A percentile compares a stretch with the other conserved stretches of the same genome.
Evolutionary conservation across 352 stramenopile genomes (phyloP).

Genomic region (Phytophthora multivora): DNA sequence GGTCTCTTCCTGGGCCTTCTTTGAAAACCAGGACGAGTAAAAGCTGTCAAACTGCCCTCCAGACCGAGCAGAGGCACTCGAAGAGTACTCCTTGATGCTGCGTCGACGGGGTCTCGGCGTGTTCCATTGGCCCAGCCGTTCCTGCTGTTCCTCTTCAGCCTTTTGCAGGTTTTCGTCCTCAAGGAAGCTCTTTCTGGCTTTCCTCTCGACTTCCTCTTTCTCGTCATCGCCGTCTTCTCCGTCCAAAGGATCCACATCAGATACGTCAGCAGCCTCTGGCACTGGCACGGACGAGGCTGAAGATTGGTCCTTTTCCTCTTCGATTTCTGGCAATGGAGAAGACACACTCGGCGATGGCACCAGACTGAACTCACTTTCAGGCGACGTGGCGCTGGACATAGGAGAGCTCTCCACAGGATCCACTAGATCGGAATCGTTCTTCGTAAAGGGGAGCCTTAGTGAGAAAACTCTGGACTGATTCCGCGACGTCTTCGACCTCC

Average conservation of each 20-base stretch:
- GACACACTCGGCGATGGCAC: constrained; percentile 28
- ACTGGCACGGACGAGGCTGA: constrained; percentile 9
- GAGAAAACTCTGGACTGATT: constrained; percentile 45
- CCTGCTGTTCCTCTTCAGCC: constrained; percentile 55
- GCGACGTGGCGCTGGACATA: constrained; percentile 31
- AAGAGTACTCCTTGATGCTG: constrained; percentile 47
- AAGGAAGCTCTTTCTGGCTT: constrained; percentile 29
- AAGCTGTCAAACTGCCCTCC: constrained; percentile 69
- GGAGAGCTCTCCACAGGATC: constrained; percentile 24
- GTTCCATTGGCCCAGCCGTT: constrained; percentile 78
- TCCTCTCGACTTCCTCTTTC: constrained; percentile 39
- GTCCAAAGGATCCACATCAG: constrained; percentile 33
- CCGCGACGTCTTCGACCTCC: constrained; percentile 24
- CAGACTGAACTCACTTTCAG: constrained; percentile 32
- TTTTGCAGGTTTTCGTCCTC: constrained; percentile 39
- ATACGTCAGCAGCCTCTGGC: background rate
- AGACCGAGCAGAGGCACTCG: constrained; percentile 44
- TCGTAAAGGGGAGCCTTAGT: constrained; percentile 61
- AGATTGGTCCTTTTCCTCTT: constrained; percentile 18
- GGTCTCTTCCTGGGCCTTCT: constrained; percentile 50
- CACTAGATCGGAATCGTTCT: constrained; percentile 23
- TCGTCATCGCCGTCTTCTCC: constrained; percentile 58
- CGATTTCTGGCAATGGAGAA: constrained; percentile 29
- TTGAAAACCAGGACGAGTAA: constrained; percentile 77
- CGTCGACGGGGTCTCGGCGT: constrained; percentile 53